Base-by-base conservation (phyloP, 768 basidiomycete genomes). In the Tulasnella sp. region DNA sequence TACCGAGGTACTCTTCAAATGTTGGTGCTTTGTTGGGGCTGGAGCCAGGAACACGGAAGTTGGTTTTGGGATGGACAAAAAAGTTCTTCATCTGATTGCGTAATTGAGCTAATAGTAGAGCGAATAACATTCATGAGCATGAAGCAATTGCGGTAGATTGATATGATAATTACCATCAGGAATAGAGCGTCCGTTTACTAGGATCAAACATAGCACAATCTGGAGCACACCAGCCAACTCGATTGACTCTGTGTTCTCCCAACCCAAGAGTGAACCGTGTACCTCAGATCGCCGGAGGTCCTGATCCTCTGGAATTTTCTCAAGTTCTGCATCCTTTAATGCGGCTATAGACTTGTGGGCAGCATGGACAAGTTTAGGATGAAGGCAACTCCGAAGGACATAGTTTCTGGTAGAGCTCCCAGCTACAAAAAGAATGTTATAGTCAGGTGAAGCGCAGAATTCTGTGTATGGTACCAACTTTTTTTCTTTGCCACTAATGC, bases 131-230 rank as follows among this genome's bases (percentile, higher is more conserved):
- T 32, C 25, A 33, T 35, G 22, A 27, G 22, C 22, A 22, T 53
- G 19, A 45, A 27, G 9, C 48, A n/a, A 2, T 8, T 47, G 33
- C 44, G 37, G 48, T 10, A 15, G 52, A 24, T 9, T 16, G 42
- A 50, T 22, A 9, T 12, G 13, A n/a, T 3, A 69, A 81, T 59
- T 59, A 91, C 91, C 64, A 59, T 95, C 90, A 24, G 71, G 69
- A 15, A 95, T 70, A 12, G 76, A 72, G 8, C 82, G 69, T 39
- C 87, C 87, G 56, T 76, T 79, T 37, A 82, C 83, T n/a, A 98
- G 70, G 41, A 98, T 79, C 20, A 95, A 68, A 0, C 82, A 78
- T 8, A 96, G 75, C 32, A 98, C 72, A 13, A 87, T 76, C 49
- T 88, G 83, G 12, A 91, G 70, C 4, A 95, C 65, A 6, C 90